phyloP scores from a whole-genome alignment of 2,329 filamentous ascomycete genomes.

The Rhinocladiella mackenziei region DNA sequence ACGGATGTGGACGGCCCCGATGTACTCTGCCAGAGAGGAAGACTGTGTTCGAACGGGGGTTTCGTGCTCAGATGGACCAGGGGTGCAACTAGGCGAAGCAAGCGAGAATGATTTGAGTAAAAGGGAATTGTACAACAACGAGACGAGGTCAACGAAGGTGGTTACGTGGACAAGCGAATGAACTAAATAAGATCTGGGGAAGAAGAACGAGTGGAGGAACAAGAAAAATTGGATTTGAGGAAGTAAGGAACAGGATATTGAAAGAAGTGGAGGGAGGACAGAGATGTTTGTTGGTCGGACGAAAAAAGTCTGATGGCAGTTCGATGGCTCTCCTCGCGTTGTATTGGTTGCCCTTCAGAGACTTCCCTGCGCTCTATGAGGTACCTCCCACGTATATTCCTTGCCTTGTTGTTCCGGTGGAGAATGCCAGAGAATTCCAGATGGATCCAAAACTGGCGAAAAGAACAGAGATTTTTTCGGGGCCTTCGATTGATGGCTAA shows the following conservation, averaged over 20 bases:
- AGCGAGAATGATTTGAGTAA: neutral
- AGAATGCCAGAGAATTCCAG: too few relatives aligned
- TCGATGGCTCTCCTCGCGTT: too few relatives aligned
- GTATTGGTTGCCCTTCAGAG: too few relatives aligned
- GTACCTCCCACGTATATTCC: too few relatives aligned
- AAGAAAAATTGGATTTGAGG: constrained; percentile 1
- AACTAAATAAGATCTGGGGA: neutral
- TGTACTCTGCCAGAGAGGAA: constrained; percentile 9
- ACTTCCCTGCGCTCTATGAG: too few relatives aligned
- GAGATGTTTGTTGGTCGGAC: neutral
- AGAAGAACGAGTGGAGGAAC: neutral
- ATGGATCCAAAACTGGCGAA: too few relatives aligned
- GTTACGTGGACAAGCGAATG: constrained; percentile 1
- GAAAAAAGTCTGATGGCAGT: too few relatives aligned
- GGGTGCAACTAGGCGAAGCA: constrained; percentile 1
- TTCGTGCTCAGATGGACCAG: neutral
- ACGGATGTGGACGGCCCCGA: neutral
- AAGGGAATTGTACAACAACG: neutral
- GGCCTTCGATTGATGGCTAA: too few relatives aligned
- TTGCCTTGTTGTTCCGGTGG: too few relatives aligned
- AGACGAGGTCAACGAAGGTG: constrained; percentile 13
- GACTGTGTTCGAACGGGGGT: neutral
- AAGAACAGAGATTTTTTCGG: too few relatives aligned
- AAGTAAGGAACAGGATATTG: neutral
- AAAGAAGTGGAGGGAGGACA: neutral